phyloP scores from a whole-genome alignment of 1,284 basidiomycete species.

The Microbotryum saponariae region DNA sequence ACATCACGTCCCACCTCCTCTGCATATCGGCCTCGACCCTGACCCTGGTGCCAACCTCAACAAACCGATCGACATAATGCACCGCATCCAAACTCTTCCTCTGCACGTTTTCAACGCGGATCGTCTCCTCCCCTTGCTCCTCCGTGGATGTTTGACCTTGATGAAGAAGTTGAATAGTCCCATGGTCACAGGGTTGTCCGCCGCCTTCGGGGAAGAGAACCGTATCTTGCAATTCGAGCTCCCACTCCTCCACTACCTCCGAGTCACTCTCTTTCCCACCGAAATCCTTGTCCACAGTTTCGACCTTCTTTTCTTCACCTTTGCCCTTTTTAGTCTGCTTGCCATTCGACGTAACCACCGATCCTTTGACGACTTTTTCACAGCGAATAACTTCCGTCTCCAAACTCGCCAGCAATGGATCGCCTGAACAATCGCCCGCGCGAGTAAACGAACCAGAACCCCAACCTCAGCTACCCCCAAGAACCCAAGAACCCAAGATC shows the following conservation, averaged over 20 bases:
- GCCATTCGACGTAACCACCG: constrained; percentile 7
- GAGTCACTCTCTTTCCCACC: not conserved
- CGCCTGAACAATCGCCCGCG: constrained; percentile 2
- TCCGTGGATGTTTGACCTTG: not conserved
- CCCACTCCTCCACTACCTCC: constrained; percentile 21
- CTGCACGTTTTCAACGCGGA: constrained; percentile 58
- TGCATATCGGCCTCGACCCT: constrained; percentile 57
- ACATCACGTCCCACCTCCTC: constrained; percentile 55
- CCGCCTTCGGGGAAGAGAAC: constrained; percentile 78
- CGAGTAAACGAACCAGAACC: too few species aligned
- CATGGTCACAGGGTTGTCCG: constrained; percentile 74
- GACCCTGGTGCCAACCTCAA: constrained; percentile 52
- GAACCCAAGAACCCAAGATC: too few species aligned
- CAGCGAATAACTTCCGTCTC: constrained; percentile 24
- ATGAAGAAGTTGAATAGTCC: constrained; percentile 47
- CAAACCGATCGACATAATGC: constrained; percentile 57
- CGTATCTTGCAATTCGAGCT: constrained; percentile 65
- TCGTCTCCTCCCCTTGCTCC: not conserved
- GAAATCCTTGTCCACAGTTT: not conserved
- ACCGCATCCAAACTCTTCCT: constrained; percentile 66
- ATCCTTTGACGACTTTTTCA: constrained; percentile 18
- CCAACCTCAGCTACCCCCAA: too few species aligned
- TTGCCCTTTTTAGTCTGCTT: constrained; percentile 11
- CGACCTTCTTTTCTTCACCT: constrained; percentile 18
- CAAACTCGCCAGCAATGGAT: constrained; percentile 28